Evolutionary conservation across 2,329 filamentous ascomycete genomes (phyloP).

Genomic region (Claviceps africana): DNA sequence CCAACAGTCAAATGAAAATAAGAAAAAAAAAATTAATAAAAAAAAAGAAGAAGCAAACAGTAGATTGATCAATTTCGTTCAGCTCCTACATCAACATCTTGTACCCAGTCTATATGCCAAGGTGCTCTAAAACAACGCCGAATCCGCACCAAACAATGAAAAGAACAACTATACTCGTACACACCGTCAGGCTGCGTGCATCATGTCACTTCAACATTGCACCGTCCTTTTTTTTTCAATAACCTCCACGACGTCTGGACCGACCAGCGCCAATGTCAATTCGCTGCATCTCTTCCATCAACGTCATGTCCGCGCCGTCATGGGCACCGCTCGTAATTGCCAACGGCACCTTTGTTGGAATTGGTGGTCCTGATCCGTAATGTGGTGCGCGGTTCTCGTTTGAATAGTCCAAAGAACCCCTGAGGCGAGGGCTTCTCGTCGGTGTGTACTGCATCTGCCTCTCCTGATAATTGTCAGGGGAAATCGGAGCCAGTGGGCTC

Average conservation of each 20-base stretch:
- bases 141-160: background rate
- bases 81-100: background rate
- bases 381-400: conserved; percentile 36
- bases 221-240: conserved; percentile 12
- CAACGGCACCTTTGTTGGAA: conserved; percentile 58
- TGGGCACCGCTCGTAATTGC: conserved; percentile 30
- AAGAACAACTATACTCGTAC: background rate
- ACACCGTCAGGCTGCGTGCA: conserved; percentile 4
- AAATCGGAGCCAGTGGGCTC: conserved; percentile 38
- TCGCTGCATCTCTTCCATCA: conserved; percentile 57
- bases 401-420: conserved; percentile 39
- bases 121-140: background rate
- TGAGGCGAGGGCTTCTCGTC: conserved; percentile 25
- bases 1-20: background rate
- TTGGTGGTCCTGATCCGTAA: conserved; percentile 35
- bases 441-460: conserved; percentile 22
- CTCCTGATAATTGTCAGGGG: conserved; percentile 37
- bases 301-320: conserved; percentile 34
- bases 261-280: conserved; percentile 52
- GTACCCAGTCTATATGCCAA: conserved; percentile 2
- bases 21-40: too few relatives aligned
- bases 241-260: conserved; percentile 35
- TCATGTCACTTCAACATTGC: background rate
- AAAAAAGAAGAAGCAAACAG: background rate
- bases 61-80: background rate